Percentiles rank a stretch among this genome's conserved stretches.
phyloP scores from a whole-genome alignment of 2,329 filamentous ascomycete genomes.

The Ceratocystis variospora region DNA sequence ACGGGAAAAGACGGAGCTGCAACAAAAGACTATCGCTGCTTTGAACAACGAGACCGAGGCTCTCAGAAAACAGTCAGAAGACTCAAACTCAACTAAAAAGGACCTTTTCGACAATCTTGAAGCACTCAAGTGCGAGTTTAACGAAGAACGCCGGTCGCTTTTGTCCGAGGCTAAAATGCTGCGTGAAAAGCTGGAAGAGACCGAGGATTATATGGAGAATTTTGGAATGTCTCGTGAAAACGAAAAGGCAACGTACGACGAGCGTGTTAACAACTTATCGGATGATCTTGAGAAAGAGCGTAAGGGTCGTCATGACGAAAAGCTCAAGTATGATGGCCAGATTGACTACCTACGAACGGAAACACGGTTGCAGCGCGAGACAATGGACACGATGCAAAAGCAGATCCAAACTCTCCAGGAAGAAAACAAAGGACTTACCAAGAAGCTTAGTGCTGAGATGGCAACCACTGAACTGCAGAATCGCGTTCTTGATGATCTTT shows the following conservation, averaged over 20 bases:
- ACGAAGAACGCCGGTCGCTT: constrained; percentile 68
- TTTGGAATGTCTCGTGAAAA: constrained; percentile 72
- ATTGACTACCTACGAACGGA: constrained; percentile 50
- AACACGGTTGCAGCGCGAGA: constrained; percentile 44
- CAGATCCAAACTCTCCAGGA: constrained; percentile 44
- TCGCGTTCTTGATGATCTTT: constrained; percentile 43
- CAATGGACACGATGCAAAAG: constrained; percentile 43
- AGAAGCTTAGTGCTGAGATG: constrained; percentile 37
- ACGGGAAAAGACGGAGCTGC: constrained; percentile 48
- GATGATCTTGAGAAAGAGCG: constrained; percentile 53
- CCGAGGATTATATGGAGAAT: constrained; percentile 83
- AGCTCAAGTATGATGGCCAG: constrained; percentile 46
- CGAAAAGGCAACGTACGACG: constrained; percentile 57
- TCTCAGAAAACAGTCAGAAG: constrained; percentile 48
- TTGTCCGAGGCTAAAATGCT: constrained; percentile 67
- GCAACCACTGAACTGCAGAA: constrained; percentile 39
- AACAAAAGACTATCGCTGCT: constrained; percentile 56
- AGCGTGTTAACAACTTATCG: constrained; percentile 53
- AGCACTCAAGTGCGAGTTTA: constrained; percentile 75
- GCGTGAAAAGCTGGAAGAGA: constrained; percentile 67
- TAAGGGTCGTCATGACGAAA: constrained; percentile 43
- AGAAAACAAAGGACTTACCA: constrained; percentile 37
- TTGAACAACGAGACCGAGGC: constrained; percentile 24
- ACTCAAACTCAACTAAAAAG: constrained; percentile 81
- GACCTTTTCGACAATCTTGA: constrained; percentile 93